Base-by-base conservation (phyloP, 495 filamentous ascomycete species). In the Massariosphaeria phaeospora region DNA sequence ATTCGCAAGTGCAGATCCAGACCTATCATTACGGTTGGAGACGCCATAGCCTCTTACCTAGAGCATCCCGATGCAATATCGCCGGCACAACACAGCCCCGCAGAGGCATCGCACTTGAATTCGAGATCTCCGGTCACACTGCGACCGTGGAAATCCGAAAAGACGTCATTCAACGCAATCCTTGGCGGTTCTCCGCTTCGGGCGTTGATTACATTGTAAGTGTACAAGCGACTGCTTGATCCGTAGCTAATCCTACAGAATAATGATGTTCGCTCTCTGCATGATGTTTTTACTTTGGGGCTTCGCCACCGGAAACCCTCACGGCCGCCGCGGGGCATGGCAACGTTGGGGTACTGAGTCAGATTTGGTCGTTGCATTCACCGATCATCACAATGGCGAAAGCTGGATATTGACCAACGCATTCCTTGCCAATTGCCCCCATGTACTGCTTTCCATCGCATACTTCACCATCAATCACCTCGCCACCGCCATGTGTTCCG, bases 381-480 rank as follows among this genome's bases (percentile, higher is more conserved):
- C 15, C 13, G 15, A 20, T 3, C 23, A 40, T 15, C n/a, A 7
- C 21, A 46, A 43, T 36, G 31, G 39, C 51, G 47, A 29, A 18
- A 25, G 23, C 9, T 33, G 34, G 2, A 18, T 55, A 11, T 27
- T 60, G 0, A 25, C 31, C 21, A 57, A 57, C 40, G 68, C 72
- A 5, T 21, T 71, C 12, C 40, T 73, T 6, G 72, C 70, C 45
- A 77, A 77, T 52, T 41, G 61, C 3, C 75, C 75, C 0, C 75
- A 80, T 42, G 40, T 67, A 1, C 30, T 74, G 12, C 56, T 77
- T 11, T 76, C 74, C 6, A 43, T 70, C 12, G 52, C 67, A 5
- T 78, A 79, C 49, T 55, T 79, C 1, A 52, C 53, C n/a, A 70
- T 68, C 62, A 77, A 74, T 51, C 50, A 59, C n/a, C 25, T 73